Evolutionary conservation across 352 stramenopile species (phyloP).

Genomic region (Phytophthora fragariae): DNA sequence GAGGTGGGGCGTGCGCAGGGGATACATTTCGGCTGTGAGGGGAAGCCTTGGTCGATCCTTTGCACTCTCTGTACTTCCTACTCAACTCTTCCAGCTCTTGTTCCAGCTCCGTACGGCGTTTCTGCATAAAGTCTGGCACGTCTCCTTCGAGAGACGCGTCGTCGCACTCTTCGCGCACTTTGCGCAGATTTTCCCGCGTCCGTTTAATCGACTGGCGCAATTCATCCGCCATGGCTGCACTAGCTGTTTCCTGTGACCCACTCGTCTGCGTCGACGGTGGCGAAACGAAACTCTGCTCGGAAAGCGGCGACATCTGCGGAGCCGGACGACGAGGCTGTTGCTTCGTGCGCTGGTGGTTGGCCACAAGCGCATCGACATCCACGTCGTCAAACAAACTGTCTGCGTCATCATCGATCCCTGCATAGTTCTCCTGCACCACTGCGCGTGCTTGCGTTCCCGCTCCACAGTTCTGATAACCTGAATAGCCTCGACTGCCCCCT

Average conservation of each 20-base stretch:
- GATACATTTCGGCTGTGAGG: conserved; percentile 28
- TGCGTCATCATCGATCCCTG: conserved; percentile 30
- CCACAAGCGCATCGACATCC: conserved; percentile 65
- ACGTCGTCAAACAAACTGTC: conserved; percentile 49
- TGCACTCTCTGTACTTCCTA: conserved; percentile 65
- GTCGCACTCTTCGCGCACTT: conserved; percentile 82
- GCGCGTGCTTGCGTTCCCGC: neutral
- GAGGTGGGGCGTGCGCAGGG: conserved; percentile 17
- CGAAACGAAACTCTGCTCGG: conserved; percentile 21
- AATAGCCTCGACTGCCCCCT: neutral
- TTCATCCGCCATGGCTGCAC: conserved; percentile 32
- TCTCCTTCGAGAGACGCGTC: conserved; percentile 85
- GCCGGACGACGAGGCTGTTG: conserved; percentile 22
- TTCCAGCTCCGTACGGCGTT: conserved; percentile 60
- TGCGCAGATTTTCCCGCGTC: conserved; percentile 67
- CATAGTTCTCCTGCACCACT: conserved; percentile 13
- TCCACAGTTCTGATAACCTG: conserved; percentile 15
- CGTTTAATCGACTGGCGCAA: conserved; percentile 64
- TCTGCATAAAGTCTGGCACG: conserved; percentile 59
- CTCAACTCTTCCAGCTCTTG: conserved; percentile 66
- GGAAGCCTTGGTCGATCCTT: conserved; percentile 35
- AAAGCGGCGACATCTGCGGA: conserved; percentile 3
- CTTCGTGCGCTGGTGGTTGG: conserved; percentile 50
- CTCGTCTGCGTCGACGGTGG: conserved; percentile 26
- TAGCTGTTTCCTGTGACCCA: conserved; percentile 30